These are phyloP conservation scores for Cyphellophora europaea DNA, from an alignment of 2,329 filamentous ascomycete species.

Conservation along the genomic window DNA sequence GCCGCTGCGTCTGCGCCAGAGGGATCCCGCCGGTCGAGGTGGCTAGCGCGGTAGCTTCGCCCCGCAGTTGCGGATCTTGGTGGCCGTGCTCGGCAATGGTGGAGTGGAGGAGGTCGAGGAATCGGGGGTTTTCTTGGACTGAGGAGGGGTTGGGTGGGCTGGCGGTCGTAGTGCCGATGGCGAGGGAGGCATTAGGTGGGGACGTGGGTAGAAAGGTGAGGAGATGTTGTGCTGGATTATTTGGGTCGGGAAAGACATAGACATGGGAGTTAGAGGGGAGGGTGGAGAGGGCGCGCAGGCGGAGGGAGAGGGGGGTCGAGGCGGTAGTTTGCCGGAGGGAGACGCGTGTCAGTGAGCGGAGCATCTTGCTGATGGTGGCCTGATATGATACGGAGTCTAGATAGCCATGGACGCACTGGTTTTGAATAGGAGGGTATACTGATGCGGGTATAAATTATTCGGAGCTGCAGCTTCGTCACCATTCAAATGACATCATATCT, in stretches of 20 bases:
- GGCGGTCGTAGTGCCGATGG: slow-evolving; percentile 43
- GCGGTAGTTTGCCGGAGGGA: too few relatives aligned
- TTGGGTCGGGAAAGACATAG: slow-evolving; percentile 28
- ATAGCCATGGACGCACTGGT: too few relatives aligned
- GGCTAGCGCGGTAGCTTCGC: slow-evolving; percentile 51
- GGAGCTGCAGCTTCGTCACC: too few relatives aligned
- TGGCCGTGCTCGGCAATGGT: slow-evolving; percentile 45
- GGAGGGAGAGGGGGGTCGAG: slow-evolving; percentile 20
- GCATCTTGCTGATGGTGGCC: not conserved
- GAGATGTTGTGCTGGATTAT: slow-evolving; percentile 27
- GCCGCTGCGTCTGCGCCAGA: slow-evolving; percentile 45
- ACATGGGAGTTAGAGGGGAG: slow-evolving; percentile 14
- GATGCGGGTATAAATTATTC: too few relatives aligned
- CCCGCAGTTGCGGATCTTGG: slow-evolving; percentile 46
- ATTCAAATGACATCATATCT: too few relatives aligned
- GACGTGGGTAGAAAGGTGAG: slow-evolving; percentile 48
- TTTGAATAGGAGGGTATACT: too few relatives aligned
- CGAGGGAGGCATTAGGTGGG: slow-evolving; percentile 43
- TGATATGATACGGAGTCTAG: too few relatives aligned
- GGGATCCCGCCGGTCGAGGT: slow-evolving; percentile 40
- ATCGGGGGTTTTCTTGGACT: slow-evolving; percentile 47
- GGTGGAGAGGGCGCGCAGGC: slow-evolving; percentile 11
- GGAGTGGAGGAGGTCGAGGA: slow-evolving; percentile 47
- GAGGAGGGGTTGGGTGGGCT: slow-evolving; percentile 47
- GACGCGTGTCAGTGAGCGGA: too few relatives aligned